A percentile compares a stretch with the other conserved stretches of the same genome.
These are phyloP conservation scores for Nelumbo lutea DNA, from an alignment of 164 flowering plant species.

Conservation along the genomic window DNA sequence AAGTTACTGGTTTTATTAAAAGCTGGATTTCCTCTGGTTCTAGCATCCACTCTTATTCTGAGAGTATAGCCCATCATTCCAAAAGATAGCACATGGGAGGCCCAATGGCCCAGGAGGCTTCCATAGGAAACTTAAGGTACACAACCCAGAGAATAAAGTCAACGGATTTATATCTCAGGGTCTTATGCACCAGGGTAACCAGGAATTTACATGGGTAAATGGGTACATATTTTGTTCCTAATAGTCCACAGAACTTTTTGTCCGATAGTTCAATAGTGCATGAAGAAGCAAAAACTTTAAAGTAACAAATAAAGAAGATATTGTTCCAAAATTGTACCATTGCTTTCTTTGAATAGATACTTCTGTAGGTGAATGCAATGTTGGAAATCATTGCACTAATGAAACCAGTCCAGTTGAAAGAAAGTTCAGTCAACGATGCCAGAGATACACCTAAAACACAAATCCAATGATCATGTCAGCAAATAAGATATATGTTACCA, in stretches of 20 bases:
- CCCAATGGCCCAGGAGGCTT: not conserved
- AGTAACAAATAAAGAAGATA: not conserved
- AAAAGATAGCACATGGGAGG: not conserved
- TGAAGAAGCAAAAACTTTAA: not conserved
- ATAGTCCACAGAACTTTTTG: not conserved
- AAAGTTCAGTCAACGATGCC: conserved; percentile 40
- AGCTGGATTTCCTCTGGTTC: not conserved
- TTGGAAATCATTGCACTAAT: not conserved
- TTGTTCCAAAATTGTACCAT: not conserved
- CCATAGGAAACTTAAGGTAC: not conserved
- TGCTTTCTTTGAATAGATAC: too few species aligned
- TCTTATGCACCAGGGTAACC: not conserved
- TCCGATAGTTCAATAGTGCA: too few species aligned
- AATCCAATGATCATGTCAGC: conserved; percentile 3
- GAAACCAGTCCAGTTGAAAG: not conserved
- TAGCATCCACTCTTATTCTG: not conserved
- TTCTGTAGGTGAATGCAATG: too few species aligned
- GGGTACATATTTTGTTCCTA: not conserved
- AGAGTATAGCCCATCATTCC: too few species aligned
- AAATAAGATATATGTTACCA: not conserved
- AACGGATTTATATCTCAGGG: not conserved
- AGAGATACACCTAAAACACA: conserved; percentile 49
- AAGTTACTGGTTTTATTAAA: not conserved
- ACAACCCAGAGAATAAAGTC: conserved; percentile 1
- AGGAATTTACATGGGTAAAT: not conserved